Percentiles rank a stretch among this genome's conserved stretches.
These are phyloP conservation scores for Angophora floribunda DNA, from an alignment of 345 rosid species.

Conservation along the genomic window DNA sequence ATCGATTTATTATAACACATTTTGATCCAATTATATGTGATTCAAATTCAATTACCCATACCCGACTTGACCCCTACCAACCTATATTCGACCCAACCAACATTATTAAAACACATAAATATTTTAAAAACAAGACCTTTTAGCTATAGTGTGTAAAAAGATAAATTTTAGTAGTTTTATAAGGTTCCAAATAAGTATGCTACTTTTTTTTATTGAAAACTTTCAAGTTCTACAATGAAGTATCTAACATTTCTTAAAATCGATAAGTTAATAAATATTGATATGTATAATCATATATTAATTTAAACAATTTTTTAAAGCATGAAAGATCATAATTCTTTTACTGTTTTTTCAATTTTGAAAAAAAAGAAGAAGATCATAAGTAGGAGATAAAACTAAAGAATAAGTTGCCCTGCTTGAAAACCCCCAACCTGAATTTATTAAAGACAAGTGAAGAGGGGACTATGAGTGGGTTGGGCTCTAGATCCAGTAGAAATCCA, in stretches of 20 bases:
- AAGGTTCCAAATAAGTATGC: background rate
- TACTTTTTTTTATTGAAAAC: background rate
- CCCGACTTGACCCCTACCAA: background rate
- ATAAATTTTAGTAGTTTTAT: background rate
- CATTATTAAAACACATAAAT: too few relatives aligned
- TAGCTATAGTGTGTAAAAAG: too few relatives aligned
- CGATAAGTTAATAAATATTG: too few relatives aligned
- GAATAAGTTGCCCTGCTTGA: too few relatives aligned
- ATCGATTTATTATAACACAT: background rate
- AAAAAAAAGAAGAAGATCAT: too few relatives aligned
- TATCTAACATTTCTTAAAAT: background rate
- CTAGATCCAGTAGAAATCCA: too few relatives aligned
- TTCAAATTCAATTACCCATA: background rate
- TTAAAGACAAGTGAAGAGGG: too few relatives aligned
- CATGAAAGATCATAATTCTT: background rate
- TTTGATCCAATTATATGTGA: background rate
- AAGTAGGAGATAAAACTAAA: too few relatives aligned
- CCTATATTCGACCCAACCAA: background rate
- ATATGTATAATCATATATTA: background rate
- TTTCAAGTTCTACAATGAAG: background rate
- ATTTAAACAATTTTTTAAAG: too few relatives aligned
- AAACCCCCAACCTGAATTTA: too few relatives aligned
- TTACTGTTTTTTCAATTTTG: too few relatives aligned
- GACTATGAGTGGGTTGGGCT: too few relatives aligned
- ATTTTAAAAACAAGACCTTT: background rate